phyloP scores from a whole-genome alignment of 2,329 filamentous ascomycete genomes.

The Penicillium sp. region DNA sequence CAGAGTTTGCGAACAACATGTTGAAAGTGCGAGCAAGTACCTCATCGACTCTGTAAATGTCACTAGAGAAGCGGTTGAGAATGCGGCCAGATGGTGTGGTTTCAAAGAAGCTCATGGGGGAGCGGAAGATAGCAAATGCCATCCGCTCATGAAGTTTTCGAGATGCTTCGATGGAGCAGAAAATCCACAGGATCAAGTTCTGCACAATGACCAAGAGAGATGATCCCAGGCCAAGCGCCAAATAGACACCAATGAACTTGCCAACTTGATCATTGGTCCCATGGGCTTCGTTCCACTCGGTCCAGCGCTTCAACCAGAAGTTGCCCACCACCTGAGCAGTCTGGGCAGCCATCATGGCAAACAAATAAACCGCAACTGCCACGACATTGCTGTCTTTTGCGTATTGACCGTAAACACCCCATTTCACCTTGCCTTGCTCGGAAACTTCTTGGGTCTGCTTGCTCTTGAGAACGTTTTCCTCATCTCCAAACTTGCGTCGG shows the following conservation, averaged over 20 bases:
- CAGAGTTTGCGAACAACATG: slow-evolving; percentile 82
- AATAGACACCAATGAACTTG: slow-evolving; percentile 93
- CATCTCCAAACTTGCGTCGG: slow-evolving; percentile 78
- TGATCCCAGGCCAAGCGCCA: slow-evolving; percentile 87
- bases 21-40: slow-evolving; percentile 96
- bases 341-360: slow-evolving; percentile 76
- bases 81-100: slow-evolving; percentile 96
- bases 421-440: slow-evolving; percentile 97
- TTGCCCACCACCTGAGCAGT: slow-evolving; percentile 78
- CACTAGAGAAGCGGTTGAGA: slow-evolving; percentile 88
- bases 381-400: slow-evolving; percentile 88
- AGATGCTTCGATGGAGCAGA: slow-evolving; percentile 98
- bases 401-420: slow-evolving; percentile 91
- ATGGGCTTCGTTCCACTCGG: slow-evolving; percentile 69
- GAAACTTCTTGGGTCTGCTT: slow-evolving; percentile 83
- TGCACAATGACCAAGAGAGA: slow-evolving; percentile 83
- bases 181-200: slow-evolving; percentile 96
- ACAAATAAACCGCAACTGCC: slow-evolving; percentile 77
- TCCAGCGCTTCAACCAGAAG: slow-evolving; percentile 93
- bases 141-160: slow-evolving; percentile 95
- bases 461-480: slow-evolving; percentile 71
- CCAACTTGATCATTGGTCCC: slow-evolving; percentile 73
- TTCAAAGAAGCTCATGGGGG: slow-evolving; percentile 98
- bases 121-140: slow-evolving; percentile 95
- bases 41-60: slow-evolving; percentile 73